Evolutionary conservation across 257 asterid genomes (phyloP), one percentile per base, ranked within the genome.

Genomic region (Forsythia suspensa): DNA sequence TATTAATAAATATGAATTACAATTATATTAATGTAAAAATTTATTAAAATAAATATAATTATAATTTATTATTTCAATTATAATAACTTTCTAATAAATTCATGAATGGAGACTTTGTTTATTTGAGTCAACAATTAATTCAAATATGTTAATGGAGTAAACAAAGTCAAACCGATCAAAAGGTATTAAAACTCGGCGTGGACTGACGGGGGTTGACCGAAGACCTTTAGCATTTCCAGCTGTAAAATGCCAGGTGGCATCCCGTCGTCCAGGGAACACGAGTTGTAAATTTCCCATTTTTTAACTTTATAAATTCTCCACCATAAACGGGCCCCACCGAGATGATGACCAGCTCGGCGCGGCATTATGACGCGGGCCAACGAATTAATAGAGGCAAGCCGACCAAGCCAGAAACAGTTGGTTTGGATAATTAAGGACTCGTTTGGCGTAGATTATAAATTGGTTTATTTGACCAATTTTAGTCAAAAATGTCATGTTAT

Each of bases 141-240:
- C 34, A 29, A 29, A 29, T 29, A 29, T 29, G 34, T 29, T 29
- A 29, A 29, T 29, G 2, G 1, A 29, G 1, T 29, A 29, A 29
- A 29, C 34, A 1, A 29, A 21, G 86, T 79, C 83, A 80, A 75
- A 75, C 6, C 7, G 6, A 73, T 68, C 21, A 73, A 83, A 66
- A 24, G 40, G 18, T 39, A 2, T 63, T 11, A 61, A 52, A 71
- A 40, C 80, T 71, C 78, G 84, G 86, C 89, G 80, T 79, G 77
- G 51, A 44, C 75, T 13, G 91, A 88, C 87, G 46, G 86, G 81
- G 81, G 74, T 84, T 86, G 90, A 84, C 87, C 2, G 29, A 76
- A 3, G 61, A 8, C 29, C 44, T 36, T 38, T 12, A 38, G 18
- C 3, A 9, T 2, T 44, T 20, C 48, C 77, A 80, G 82, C 79